Evolutionary conservation across 2,329 filamentous ascomycete genomes (phyloP), one percentile per base, ranked within the genome.

Genomic region (Cercospora brassicicola): DNA sequence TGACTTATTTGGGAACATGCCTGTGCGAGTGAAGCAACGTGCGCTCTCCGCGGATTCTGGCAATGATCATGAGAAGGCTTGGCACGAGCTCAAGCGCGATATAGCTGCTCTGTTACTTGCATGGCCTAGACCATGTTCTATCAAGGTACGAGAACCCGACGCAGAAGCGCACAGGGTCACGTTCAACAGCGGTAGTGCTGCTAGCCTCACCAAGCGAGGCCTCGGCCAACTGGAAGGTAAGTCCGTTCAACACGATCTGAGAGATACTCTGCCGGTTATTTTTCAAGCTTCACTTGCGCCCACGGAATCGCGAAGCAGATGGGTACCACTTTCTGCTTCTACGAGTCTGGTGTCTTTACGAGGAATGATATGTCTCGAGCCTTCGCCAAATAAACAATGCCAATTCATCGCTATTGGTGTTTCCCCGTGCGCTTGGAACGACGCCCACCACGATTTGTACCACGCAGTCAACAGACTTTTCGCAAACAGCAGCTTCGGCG

Each of bases 1-100:
- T 65, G 90, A 97, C 77, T 82, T 97, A 0, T 98, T 97, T 79
- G 93, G 94, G 0, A 91, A 89, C 67, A 92, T 97, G 87, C 93
- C 94, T 0, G 94, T 97, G 11, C 89, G 94, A 13, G 90, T 96
- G 28, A 96, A 95, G 77, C 91, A 93, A 73, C 87, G 93, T 70
- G 87, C 87, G 0, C 73, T 88, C 2, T 80, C 71, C 78, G 84
- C 45, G 82, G 87, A 74, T 84, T 83, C 72, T 72, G 83, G 67
- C 10, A 76, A 82, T 26, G 82, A 89, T 59, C 79, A 85, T 3
- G 84, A 85, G 20, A 90, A 85, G 71, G 85, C 91, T 62, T 94
- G 91, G 88, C 85, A 88, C 30, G 79, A 79, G 0, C 79, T 96
- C 15, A 85, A 87, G 69, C 84, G 82, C 60, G 80, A 84, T 5